Percentiles rank a stretch among this genome's conserved stretches.
phyloP scores from a whole-genome alignment of 2,329 filamentous ascomycete genomes.

The Didymellaceae sp. region DNA sequence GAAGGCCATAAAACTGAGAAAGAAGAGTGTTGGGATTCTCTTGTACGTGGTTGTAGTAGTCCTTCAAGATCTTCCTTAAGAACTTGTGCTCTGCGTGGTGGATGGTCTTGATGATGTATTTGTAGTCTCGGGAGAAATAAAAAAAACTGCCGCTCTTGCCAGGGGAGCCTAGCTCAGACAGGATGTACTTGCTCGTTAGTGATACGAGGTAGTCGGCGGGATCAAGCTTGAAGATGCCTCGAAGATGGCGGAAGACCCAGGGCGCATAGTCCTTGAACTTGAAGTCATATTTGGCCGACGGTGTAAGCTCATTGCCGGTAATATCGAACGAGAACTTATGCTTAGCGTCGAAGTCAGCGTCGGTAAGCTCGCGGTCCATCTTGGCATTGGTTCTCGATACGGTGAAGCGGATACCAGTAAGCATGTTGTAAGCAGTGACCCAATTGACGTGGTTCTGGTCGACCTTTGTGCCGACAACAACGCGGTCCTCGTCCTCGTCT shows the following conservation, averaged over 20 bases:
- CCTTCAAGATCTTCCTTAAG: constrained; percentile 79
- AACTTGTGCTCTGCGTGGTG: constrained; percentile 94
- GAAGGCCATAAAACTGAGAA: constrained; percentile 96
- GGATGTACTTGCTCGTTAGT: constrained; percentile 95
- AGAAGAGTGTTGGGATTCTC: constrained; percentile 95
- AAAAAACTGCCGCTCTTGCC: constrained; percentile 99
- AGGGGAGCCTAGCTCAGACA: constrained; percentile 94
- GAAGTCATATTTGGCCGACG: constrained; percentile 99
- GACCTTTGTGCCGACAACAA: constrained; percentile 95
- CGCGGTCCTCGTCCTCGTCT: constrained; percentile 86
- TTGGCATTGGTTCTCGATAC: constrained; percentile 97
- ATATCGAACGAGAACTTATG: constrained; percentile 99
- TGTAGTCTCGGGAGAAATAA: constrained; percentile 99
- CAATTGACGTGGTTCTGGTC: constrained; percentile 97
- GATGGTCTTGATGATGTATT: constrained; percentile 99
- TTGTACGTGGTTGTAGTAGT: constrained; percentile 92
- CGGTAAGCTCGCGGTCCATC: constrained; percentile 85
- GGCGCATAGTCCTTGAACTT: constrained; percentile 99
- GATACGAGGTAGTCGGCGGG: constrained; percentile 99
- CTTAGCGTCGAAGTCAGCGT: constrained; percentile 90
- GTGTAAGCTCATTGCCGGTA: constrained; percentile 95
- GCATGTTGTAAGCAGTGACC: constrained; percentile 99
- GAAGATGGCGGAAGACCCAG: constrained; percentile 95
- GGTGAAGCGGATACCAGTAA: constrained; percentile 96
- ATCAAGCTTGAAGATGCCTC: constrained; percentile 86